Percentiles rank a stretch among this genome's conserved stretches.
phyloP scores from a whole-genome alignment of 2,329 filamentous ascomycete genomes.

The Cercospora beticola region DNA sequence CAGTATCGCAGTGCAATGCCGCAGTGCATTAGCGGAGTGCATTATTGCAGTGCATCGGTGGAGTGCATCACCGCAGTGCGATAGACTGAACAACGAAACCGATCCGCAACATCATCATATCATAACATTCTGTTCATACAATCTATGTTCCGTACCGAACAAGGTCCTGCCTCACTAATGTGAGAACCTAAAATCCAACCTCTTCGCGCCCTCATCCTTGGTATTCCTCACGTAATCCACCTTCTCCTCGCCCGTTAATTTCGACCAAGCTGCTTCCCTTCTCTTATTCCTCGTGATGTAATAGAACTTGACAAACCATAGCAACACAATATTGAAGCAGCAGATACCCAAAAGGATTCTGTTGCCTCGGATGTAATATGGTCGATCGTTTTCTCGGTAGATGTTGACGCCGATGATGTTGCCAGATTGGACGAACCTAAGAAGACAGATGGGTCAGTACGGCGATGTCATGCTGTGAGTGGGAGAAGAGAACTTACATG shows the following conservation, averaged over 20 bases:
- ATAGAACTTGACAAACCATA: slow-evolving; percentile 36
- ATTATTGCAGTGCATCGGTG: too few relatives aligned
- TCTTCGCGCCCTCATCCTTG: slow-evolving; percentile 40
- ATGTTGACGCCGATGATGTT: slow-evolving; percentile 51
- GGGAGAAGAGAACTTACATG: slow-evolving; percentile 16
- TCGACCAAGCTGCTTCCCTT: slow-evolving; percentile 37
- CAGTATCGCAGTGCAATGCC: too few relatives aligned
- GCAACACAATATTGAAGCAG: slow-evolving; percentile 36
- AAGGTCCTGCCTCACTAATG: slow-evolving; percentile 25
- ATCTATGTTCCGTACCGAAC: neutral
- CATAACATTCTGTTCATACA: neutral
- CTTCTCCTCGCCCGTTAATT: slow-evolving; percentile 41
- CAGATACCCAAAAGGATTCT: slow-evolving; percentile 34
- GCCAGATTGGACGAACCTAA: slow-evolving; percentile 43
- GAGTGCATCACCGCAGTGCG: too few relatives aligned
- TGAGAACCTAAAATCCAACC: slow-evolving; percentile 38
- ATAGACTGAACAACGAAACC: too few relatives aligned
- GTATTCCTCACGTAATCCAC: slow-evolving; percentile 39
- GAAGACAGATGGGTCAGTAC: too few relatives aligned
- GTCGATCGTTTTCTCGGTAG: slow-evolving; percentile 50
- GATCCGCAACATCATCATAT: neutral
- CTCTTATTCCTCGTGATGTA: slow-evolving; percentile 37
- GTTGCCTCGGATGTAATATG: slow-evolving; percentile 48
- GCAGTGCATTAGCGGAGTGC: too few relatives aligned
- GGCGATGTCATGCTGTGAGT: too few relatives aligned